Percentiles rank a stretch among this genome's conserved stretches.
Conservation (phyloP, 1,284 basidiomycete species). For the Naganishia sp. region DNA sequence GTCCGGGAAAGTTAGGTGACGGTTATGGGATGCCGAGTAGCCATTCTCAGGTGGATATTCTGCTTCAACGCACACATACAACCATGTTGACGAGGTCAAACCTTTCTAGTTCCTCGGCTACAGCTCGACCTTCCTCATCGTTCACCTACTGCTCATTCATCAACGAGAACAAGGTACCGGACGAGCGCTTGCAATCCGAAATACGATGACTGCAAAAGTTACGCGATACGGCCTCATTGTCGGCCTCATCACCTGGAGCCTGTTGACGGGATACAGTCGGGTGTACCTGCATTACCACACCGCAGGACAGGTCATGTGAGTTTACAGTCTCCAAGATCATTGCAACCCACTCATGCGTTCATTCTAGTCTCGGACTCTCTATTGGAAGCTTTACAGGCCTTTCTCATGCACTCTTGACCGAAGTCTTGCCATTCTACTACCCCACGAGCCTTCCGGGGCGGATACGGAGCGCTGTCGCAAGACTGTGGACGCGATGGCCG, state of each 20-base stretch:
- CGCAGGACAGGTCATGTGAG: constrained; percentile 41
- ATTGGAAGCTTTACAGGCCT: constrained; percentile 24
- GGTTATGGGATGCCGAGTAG: constrained; percentile 53
- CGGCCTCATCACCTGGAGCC: constrained; percentile 47
- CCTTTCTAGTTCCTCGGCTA: constrained; percentile 30
- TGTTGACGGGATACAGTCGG: constrained; percentile 50
- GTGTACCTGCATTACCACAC: constrained; percentile 51
- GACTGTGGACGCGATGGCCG: constrained; percentile 29
- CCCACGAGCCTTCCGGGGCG: constrained; percentile 12
- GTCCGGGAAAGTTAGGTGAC: constrained; percentile 42
- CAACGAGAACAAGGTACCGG: constrained; percentile 21
- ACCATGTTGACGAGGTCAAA: not conserved
- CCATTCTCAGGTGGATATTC: constrained; percentile 44
- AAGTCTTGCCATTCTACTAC: constrained; percentile 30
- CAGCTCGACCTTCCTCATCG: constrained; percentile 32
- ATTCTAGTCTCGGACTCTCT: constrained; percentile 21
- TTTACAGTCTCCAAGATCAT: constrained; percentile 14
- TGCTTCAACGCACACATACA: not conserved
- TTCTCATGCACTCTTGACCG: constrained; percentile 26
- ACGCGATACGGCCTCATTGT: constrained; percentile 27
- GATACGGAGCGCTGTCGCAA: constrained; percentile 9
- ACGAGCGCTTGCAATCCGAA: constrained; percentile 6
- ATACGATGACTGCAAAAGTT: constrained; percentile 7
- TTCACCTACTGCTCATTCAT: constrained; percentile 31
- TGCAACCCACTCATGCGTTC: not conserved